Evolutionary conservation across 139 green algal species (phyloP), one percentile per base, ranked within the genome.

Genomic region (Penium margaritaceum): DNA sequence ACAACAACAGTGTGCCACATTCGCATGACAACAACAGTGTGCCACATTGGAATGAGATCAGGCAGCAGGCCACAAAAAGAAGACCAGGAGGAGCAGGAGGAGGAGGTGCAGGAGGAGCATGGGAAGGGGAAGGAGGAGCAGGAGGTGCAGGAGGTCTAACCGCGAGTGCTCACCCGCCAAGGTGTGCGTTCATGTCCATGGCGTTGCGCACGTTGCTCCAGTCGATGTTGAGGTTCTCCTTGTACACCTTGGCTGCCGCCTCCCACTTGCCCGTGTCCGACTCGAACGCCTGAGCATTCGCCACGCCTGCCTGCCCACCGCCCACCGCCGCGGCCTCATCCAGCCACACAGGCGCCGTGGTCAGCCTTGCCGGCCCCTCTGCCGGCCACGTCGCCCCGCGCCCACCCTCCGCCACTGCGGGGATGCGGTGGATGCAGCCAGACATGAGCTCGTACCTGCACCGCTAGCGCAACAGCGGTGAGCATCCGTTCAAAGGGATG

Each of bases 201-300:
- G 75, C 68, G 34, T 76, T 76, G 15, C 68, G 68, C 17, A 76
- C 68, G 35, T 43, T n/a, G 30, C n/a, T 54, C 68, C 55, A 73
- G 15, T 70, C 47, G 36, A 76, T 69, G n/a, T 32, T 55, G 5
- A 70, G 12, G 29, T 69, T 29, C n/a, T 34, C 30, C 55, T 29
- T 6, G 41, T 76, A 73, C 3, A 17, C 5, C 24, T 12, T 58
- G 5, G 14, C 19, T 3, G 75, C 68, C n/a, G n/a, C n/a, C 14
- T 36, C 5, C 68, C 68, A 76, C 5, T 69, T 24, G 30, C 55
- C 30, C 30, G 32, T 74, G 43, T 73, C 33, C 17, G 36, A 21
- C 19, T 65, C 9, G 46, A 67, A 76, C 43, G 75, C 68, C 24
- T 54, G 57, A 24, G 32, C 51, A n/a, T 21, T 5, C 35, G 64